Conservation (phyloP, 2,329 filamentous ascomycete genomes). For the Paecilomyces sp. region DNA sequence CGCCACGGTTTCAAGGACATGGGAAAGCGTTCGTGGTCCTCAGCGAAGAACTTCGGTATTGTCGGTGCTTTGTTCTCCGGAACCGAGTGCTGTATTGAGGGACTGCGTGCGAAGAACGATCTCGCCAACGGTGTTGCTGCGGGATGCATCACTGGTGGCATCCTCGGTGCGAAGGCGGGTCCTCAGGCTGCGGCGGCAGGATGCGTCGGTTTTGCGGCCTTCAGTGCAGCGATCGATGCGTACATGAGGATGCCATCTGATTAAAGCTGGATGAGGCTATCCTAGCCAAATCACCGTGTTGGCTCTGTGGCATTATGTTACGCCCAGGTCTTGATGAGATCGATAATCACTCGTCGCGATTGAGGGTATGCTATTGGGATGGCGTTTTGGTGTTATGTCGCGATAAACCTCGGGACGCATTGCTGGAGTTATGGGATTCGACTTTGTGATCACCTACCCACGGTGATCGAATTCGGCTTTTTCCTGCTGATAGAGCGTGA, state of each 20-base stretch:
- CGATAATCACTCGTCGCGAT: not conserved
- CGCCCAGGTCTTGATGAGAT: not conserved
- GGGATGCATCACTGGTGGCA: slow-evolving; percentile 85
- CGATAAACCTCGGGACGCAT: slow-evolving; percentile 14
- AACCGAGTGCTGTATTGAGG: slow-evolving; percentile 94
- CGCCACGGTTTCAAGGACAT: slow-evolving; percentile 87
- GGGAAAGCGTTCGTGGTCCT: slow-evolving; percentile 73
- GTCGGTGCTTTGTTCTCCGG: slow-evolving; percentile 87
- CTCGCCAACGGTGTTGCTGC: slow-evolving; percentile 78
- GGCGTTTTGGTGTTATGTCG: not conserved
- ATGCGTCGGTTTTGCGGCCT: slow-evolving; percentile 89
- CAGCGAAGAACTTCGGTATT: slow-evolving; percentile 90
- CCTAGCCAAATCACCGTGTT: not conserved
- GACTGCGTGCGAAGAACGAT: slow-evolving; percentile 85
- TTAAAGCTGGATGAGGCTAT: not conserved
- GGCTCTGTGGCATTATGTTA: not conserved
- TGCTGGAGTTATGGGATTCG: slow-evolving; percentile 13
- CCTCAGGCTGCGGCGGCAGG: slow-evolving; percentile 83
- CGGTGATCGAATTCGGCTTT: not conserved
- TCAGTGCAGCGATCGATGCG: slow-evolving; percentile 83
- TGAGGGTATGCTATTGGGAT: not conserved
- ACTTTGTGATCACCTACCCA: not conserved
- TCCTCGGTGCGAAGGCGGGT: slow-evolving; percentile 77
- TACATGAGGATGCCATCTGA: slow-evolving; percentile 69
- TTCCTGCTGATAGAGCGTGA: not conserved